Conservation (phyloP, 2,329 filamentous ascomycete genomes). For the Aspergillaceae sp. region DNA sequence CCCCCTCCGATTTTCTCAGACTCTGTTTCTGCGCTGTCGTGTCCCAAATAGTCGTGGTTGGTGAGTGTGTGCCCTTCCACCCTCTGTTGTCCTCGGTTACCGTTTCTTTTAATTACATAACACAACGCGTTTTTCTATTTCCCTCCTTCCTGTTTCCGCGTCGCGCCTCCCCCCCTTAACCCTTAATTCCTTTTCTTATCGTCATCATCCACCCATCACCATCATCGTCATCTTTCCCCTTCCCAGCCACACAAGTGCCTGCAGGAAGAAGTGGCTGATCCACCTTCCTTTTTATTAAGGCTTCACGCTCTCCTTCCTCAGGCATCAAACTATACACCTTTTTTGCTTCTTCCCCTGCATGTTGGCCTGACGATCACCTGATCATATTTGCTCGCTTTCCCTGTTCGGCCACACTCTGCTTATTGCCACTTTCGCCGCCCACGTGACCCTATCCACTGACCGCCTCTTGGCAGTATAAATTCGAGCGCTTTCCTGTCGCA, state of each 20-base stretch:
- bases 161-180: not conserved
- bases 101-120: constrained; percentile 1
- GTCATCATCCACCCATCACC: not conserved
- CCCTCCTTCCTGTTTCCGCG: not conserved
- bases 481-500: constrained; percentile 26
- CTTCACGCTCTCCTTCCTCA: constrained; percentile 6
- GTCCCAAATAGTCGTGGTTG: no score
- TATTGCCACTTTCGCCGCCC: constrained; percentile 14
- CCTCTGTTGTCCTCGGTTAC: constrained; percentile 7
- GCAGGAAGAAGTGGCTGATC: not conserved
- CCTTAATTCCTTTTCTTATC: not conserved
- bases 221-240: not conserved
- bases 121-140: not conserved
- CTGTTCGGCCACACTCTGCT: not conserved
- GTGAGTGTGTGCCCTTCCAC: not conserved
- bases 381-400: constrained; percentile 7
- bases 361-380: constrained; percentile 11
- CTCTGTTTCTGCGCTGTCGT: constrained; percentile 20
- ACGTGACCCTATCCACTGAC: constrained; percentile 27
- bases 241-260: constrained; percentile 1
- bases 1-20: constrained; percentile 31
- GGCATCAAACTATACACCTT: constrained; percentile 1
- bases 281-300: not conserved
- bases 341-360: constrained; percentile 5
- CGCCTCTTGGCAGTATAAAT: constrained; percentile 40